These are phyloP conservation scores for Pittosporum tobira DNA, from an alignment of 129 eudicot genomes.

Conservation along the genomic window DNA sequence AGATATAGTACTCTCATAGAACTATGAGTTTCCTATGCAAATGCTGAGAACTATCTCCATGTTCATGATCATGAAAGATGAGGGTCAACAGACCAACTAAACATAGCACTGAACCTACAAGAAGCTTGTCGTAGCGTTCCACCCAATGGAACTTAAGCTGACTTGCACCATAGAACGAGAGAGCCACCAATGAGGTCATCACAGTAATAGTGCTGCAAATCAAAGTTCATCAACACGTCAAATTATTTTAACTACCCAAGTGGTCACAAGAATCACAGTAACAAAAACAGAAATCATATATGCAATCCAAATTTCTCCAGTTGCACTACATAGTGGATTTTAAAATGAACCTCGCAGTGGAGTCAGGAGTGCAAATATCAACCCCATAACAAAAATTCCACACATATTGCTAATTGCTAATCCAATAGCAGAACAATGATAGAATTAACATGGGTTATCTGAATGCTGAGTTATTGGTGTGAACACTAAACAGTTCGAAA, in stretches of 20 bases:
- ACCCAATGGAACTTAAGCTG: conserved; percentile 95
- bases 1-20: not conserved
- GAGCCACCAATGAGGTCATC: conserved; percentile 97
- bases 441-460: too few relatives aligned
- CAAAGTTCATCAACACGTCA: conserved; percentile 5
- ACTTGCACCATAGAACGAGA: conserved; percentile 93
- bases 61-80: conserved; percentile 62
- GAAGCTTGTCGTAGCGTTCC: conserved; percentile 96
- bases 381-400: too few relatives aligned
- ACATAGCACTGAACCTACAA: conserved; percentile 91
- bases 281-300: too few relatives aligned
- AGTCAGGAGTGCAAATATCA: too few relatives aligned
- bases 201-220: conserved; percentile 87
- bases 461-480: too few relatives aligned
- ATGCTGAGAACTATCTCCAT: conserved; percentile 18
- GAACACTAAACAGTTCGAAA: too few relatives aligned
- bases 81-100: conserved; percentile 89
- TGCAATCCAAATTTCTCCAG: too few relatives aligned
- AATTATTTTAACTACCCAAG: not conserved
- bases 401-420: too few relatives aligned
- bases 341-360: too few relatives aligned
- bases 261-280: not conserved
- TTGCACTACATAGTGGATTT: too few relatives aligned
- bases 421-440: too few relatives aligned
- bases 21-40: conserved; percentile 2